These are phyloP conservation scores for barley (Hordeum vulgare) DNA, from an alignment of 176 grass and related monocot genomes.

Conservation along the genomic window MorexV3_pseudomolecules_assembly NC_058519.1:21193449-21193948, in stretches of 20 bases:
- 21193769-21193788: not conserved
- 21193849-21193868: not conserved
- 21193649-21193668: not conserved
- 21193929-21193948: constrained; percentile 5
- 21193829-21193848: not conserved
- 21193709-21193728: not conserved
- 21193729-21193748: not conserved
- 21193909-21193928: not conserved
- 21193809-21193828: not conserved
- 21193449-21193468: not conserved
- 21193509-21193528: too few species aligned
- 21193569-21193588: not conserved
- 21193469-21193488: too few species aligned
- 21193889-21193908: not conserved
- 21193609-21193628: not conserved
- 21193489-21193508: too few species aligned
- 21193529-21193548: too few species aligned
- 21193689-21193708: not conserved
- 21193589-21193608: not conserved
- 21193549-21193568: too few species aligned
- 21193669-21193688: not conserved
- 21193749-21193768: not conserved
- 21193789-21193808: not conserved
- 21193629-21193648: not conserved
- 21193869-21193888: not conserved